Base-by-base conservation (phyloP, 352 stramenopile genomes). In the Hyphochytrium catenoides region DNA sequence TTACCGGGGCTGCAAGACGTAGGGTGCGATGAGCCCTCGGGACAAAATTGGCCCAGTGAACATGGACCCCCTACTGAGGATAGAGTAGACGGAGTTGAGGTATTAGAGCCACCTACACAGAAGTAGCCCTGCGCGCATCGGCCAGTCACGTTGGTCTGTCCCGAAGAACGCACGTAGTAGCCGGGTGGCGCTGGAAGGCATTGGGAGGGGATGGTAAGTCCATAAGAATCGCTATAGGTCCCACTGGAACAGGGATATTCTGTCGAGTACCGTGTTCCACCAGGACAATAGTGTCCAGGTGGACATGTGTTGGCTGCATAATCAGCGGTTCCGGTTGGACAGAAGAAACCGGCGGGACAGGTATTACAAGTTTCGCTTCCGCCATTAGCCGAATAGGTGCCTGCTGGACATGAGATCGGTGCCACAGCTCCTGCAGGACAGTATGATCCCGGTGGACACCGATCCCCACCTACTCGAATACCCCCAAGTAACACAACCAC, bases 1-100 rank as follows among this genome's bases (percentile, higher is more conserved):
- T 26, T 44, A 12, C 46, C 46, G 4, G 33, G 26, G 9, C 31
- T 11, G 39, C 54, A 64, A 18, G 78, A 57, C 20, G 76, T 86
- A 5, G 75, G 69, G 0, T 75, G 43, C 4, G 69, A 65, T 0
- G 74, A 88, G 2, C 59, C 72, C 43, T 78, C 57, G 3, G 65
- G 63, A 31, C 79, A 93, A 36, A 90, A 91, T 11, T 66, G 69
- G 3, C 79, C 79, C 8, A 52, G 50, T 6, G 78, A 49, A 49
- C 75, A 91, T 1, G 66, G 63, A 0, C 66, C 66, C n/a, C 66
- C 66, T 0, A 52, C 63, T 5, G 42, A 25, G 23, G 38, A 51
- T 0, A 31, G 48, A 12, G 51, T 36, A 15, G 46, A 26, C 16
- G 66, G 66, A n/a, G 66, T 74, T 11, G 46, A 55, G 1, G 59